Base-by-base conservation (phyloP, 306 rosid genomes). In the Abrus precatorius region DNA sequence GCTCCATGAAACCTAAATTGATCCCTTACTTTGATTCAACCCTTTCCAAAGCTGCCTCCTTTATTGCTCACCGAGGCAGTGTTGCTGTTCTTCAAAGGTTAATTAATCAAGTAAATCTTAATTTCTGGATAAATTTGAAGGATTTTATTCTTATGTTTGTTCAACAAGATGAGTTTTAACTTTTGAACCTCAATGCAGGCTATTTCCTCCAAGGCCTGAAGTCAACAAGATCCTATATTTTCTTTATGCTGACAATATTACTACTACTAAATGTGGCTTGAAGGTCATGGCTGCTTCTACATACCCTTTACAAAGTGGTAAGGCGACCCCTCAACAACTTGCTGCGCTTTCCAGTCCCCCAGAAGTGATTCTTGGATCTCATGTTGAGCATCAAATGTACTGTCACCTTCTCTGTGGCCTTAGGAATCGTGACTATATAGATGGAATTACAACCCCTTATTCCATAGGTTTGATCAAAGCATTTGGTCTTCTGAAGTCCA, bases 211-310 rank as follows among this genome's bases (percentile, higher is more conserved):
- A 62, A 89, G 85, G 79, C 85, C 85, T 1, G 69, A 75, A 5
- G 76, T 84, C 30, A 85, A 85, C 80, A 89, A 89, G 83, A 74
- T 85, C 67, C 82, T 89, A 27, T 82, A 62, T 73, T 88, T 89
- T 88, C 65, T 89, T 49, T 89, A 89, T 68, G 97, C 87, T 32
- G 92, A 85, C 54, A 82, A 81, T 33, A 77, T 77, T 6, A 88
- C 88, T n/a, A 86, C 80, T 33, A 88, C 97, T 9, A 80, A 84
- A 75, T 82, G 84, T 77, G 93, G 93, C 74, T 81, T 83, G 60
- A 85, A 91, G 78, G 97, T 87, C 59, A 92, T 86, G 94, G 87
- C 97, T 71, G 97, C 93, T 3, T 85, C 97, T 28, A 50, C 97
- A 11, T 92, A 76, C 84, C 83, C 85, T 86, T 75, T 89, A 29